Evolutionary conservation across 345 rosid species (phyloP).

Genomic region (Murraya paniculata): DNA sequence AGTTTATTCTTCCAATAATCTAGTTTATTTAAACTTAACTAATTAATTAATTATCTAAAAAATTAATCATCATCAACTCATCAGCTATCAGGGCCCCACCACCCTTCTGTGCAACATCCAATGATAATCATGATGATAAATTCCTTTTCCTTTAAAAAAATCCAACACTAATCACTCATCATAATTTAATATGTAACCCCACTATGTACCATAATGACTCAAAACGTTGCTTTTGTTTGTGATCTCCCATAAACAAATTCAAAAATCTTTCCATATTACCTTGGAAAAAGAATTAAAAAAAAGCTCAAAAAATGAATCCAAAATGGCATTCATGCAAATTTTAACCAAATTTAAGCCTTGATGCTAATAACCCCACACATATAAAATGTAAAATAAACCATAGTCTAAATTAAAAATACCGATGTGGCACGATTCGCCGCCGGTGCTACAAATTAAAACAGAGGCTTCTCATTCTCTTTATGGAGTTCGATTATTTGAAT

Average conservation of each 20-base stretch:
- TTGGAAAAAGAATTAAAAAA: neutral
- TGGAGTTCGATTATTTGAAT: slow-evolving; percentile 19
- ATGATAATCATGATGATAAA: slow-evolving; percentile 6
- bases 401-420: neutral
- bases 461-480: slow-evolving; percentile 34
- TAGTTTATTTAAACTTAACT: neutral
- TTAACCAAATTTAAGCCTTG: neutral
- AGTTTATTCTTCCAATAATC: neutral
- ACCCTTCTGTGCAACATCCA: slow-evolving; percentile 2
- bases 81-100: neutral
- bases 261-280: neutral
- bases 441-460: slow-evolving; percentile 21
- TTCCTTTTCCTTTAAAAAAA: slow-evolving; percentile 8
- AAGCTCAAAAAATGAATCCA: slow-evolving; percentile 12
- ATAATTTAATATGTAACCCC: slow-evolving; percentile 12
- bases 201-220: slow-evolving; percentile 21
- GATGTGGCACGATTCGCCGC: slow-evolving; percentile 33
- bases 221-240: slow-evolving; percentile 17
- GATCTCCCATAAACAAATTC: slow-evolving; percentile 5
- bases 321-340: neutral
- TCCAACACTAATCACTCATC: slow-evolving; percentile 8
- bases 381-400: slow-evolving; percentile 4
- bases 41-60: neutral
- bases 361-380: neutral
- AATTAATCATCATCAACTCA: neutral